Percentiles rank a stretch among this genome's conserved stretches.
Evolutionary conservation across 495 filamentous ascomycete species (phyloP).

Genomic region (Amniculicola lignicola): DNA sequence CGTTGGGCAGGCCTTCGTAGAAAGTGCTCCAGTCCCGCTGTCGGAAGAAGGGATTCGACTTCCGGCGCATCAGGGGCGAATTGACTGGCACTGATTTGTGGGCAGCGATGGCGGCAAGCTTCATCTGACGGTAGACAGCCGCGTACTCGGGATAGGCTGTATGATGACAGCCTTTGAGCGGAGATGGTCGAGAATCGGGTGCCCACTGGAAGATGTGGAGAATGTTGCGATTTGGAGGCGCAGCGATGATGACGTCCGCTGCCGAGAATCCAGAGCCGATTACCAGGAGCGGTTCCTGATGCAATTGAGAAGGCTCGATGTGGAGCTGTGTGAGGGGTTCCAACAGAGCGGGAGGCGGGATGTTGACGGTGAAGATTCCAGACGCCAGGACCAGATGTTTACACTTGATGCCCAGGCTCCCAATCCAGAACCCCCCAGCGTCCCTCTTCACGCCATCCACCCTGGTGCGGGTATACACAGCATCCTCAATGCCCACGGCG

Average conservation of each 20-base stretch:
- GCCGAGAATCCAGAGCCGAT: constrained; percentile 66
- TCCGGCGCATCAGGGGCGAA: constrained; percentile 28
- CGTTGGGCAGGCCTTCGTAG: constrained; percentile 62
- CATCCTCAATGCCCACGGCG: constrained; percentile 52
- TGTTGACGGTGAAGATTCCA: constrained; percentile 58
- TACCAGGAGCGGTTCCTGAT: constrained; percentile 45
- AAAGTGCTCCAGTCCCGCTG: constrained; percentile 49
- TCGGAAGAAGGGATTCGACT: constrained; percentile 46
- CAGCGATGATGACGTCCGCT: constrained; percentile 61
- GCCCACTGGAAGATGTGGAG: constrained; percentile 64
- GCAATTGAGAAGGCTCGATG: too few species aligned
- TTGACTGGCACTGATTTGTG: background rate
- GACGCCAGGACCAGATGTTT: constrained; percentile 62
- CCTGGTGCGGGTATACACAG: constrained; percentile 48
- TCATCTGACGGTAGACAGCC: constrained; percentile 62
- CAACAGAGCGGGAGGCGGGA: constrained; percentile 53
- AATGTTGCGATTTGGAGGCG: constrained; percentile 51
- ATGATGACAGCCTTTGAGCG: constrained; percentile 60
- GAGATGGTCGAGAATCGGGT: constrained; percentile 55
- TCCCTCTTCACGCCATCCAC: constrained; percentile 48
- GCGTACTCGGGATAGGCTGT: constrained; percentile 68
- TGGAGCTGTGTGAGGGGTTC: constrained; percentile 40
- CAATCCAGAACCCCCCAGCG: constrained; percentile 51
- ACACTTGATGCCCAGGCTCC: constrained; percentile 54
- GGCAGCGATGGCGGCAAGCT: constrained; percentile 46